Evolutionary conservation across 768 basidiomycete species (phyloP).

Genomic region (Chalciporus sphaerocephalus): DNA sequence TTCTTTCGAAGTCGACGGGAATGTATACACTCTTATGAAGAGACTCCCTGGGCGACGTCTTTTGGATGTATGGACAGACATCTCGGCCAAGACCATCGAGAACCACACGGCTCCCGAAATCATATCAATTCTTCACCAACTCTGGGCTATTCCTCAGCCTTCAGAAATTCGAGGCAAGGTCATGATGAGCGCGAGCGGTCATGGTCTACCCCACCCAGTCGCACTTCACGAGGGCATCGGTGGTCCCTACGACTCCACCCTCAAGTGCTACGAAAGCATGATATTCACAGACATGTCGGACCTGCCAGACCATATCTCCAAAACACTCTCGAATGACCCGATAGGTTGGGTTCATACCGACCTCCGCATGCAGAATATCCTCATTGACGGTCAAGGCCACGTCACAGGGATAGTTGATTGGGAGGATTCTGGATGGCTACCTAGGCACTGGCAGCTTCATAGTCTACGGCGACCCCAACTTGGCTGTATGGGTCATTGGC

Average conservation of each 20-base stretch:
- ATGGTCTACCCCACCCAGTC: constrained; percentile 20
- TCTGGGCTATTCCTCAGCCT: constrained; percentile 21
- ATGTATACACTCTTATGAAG: constrained; percentile 23
- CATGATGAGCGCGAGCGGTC: constrained; percentile 24
- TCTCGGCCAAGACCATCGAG: constrained; percentile 5
- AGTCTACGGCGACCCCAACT: constrained; percentile 7
- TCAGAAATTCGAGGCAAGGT: constrained; percentile 10
- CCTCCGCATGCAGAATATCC: constrained; percentile 18
- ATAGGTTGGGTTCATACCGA: constrained; percentile 19
- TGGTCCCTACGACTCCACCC: constrained; percentile 17
- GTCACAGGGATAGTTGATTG: constrained; percentile 24
- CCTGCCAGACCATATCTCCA: background rate
- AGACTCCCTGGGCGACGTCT: constrained; percentile 15
- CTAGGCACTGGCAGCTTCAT: constrained; percentile 21
- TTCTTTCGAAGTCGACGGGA: constrained; percentile 11
- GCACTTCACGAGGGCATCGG: constrained; percentile 8
- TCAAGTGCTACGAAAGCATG: constrained; percentile 17
- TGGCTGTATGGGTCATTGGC: constrained; percentile 11
- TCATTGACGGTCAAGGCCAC: constrained; percentile 16
- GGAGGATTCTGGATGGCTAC: constrained; percentile 25
- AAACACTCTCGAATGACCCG: constrained; percentile 4
- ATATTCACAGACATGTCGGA: constrained; percentile 1
- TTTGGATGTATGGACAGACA: constrained; percentile 5
- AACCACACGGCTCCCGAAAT: background rate
- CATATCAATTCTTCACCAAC: constrained; percentile 8